Base-by-base conservation (phyloP, 257 asterid species). In the Verbascum thapsus region DNA sequence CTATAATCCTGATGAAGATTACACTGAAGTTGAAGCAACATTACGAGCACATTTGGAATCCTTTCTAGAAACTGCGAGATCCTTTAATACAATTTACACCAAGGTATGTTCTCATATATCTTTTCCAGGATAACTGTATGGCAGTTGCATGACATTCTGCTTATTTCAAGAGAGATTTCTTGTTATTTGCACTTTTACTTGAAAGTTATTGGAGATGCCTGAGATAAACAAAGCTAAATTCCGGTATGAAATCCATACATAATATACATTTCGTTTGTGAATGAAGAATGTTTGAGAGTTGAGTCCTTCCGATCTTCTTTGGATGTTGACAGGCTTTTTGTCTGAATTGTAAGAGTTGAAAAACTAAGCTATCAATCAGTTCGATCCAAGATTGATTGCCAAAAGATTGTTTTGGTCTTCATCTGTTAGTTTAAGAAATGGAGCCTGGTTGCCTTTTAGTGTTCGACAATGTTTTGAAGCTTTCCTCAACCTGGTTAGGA, bases 1-100 rank as follows among this genome's bases (percentile, higher is more conserved):
- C n/a, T 88, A 89, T 69, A 85, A 86, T 73, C 99, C 97, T 16
- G 96, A 92, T 57, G 99, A 92, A 76, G 97, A 89, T 74, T 89
- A 92, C 70, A 74, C 81, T 7, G 96, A 89, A 50, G 88, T 76
- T 70, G 97, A 89, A 73, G 88, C 86, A 63, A 85, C 79, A 74
- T 73, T 89, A 63, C 88, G 95, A 62, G 86, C 76, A n/a, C 81
- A 88, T 86, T 80, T 92, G 81, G 98, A 87, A 78, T 85, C 97
- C 44, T 92, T 92, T 78, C 87, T 92, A 50, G 97, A 92, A 79
- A 92, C 96, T 44, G 96, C 97, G 64, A 82, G 88, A 80, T 79
- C 90, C 53, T 92, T 92, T 51, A 92, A 92, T 73, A 81, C 97
- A 64, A 92, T 92, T 58, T 92, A 92, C 82, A 89, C 95, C 66